These are phyloP conservation scores for Ulmus americana DNA, from an alignment of 331 rosid species.

Conservation along the genomic window DNA sequence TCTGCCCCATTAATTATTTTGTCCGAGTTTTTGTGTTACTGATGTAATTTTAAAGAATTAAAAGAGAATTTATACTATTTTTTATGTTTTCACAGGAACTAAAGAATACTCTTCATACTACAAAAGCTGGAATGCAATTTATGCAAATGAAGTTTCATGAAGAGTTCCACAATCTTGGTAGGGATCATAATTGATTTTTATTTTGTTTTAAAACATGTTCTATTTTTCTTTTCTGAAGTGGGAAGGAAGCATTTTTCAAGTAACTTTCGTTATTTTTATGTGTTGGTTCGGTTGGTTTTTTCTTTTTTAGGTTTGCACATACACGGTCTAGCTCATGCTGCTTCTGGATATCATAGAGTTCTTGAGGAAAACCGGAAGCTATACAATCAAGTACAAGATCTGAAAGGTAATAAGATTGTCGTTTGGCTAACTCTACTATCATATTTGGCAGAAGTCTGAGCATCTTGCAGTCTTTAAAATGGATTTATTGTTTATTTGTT, in stretches of 20 bases:
- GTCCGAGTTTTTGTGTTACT: too few relatives aligned
- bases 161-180: conserved; percentile 81
- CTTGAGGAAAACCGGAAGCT: conserved; percentile 89
- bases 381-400: conserved; percentile 95
- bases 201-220: not conserved
- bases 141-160: conserved; percentile 81
- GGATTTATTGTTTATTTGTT: conserved; percentile 9
- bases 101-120: conserved; percentile 57
- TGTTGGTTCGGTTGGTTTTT: not conserved
- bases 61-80: not conserved
- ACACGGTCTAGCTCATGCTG: conserved; percentile 78
- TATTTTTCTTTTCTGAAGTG: conserved; percentile 1
- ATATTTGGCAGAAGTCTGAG: conserved; percentile 7
- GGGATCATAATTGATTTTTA: conserved; percentile 9
- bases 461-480: conserved; percentile 3
- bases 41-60: not conserved
- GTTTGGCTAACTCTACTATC: conserved; percentile 1
- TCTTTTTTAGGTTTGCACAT: conserved; percentile 56
- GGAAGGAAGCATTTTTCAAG: not conserved
- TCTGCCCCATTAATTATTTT: not conserved
- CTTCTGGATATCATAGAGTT: conserved; percentile 91
- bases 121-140: conserved; percentile 82
- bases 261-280: conserved; percentile 5
- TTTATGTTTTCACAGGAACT: conserved; percentile 46
- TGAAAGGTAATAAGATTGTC: conserved; percentile 58